These are phyloP conservation scores for Rhizophora apiculata DNA, from an alignment of 345 rosid species.

Conservation along the genomic window DNA sequence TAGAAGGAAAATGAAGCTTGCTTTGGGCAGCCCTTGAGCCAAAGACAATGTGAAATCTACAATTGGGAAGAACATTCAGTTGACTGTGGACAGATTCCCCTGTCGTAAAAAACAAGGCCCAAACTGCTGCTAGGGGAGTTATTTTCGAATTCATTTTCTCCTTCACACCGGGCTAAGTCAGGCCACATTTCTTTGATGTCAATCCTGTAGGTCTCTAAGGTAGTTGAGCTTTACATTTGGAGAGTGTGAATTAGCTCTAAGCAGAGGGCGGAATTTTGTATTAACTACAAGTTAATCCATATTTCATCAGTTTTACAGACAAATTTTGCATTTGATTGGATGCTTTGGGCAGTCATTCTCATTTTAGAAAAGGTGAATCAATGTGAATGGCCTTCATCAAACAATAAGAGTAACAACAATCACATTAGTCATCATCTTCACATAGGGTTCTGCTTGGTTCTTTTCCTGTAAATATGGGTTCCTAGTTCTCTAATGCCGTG, in stretches of 20 bases:
- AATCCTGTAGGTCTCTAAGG: constrained; percentile 27
- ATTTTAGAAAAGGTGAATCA: too few relatives aligned
- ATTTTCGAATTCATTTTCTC: constrained; percentile 2
- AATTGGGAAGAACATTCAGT: constrained; percentile 10
- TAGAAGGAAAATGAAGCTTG: constrained; percentile 29
- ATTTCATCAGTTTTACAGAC: too few relatives aligned
- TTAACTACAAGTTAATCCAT: constrained; percentile 17
- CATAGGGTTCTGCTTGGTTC: too few relatives aligned
- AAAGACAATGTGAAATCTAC: neutral
- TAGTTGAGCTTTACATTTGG: constrained; percentile 27
- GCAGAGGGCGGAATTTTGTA: constrained; percentile 39
- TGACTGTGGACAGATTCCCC: constrained; percentile 24
- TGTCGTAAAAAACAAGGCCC: constrained; percentile 35
- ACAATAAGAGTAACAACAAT: too few relatives aligned
- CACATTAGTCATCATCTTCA: too few relatives aligned
- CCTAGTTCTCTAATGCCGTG: too few relatives aligned
- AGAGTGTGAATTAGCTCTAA: constrained; percentile 34
- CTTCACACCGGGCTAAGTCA: constrained; percentile 16
- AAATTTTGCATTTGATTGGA: too few relatives aligned
- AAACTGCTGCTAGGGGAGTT: constrained; percentile 27
- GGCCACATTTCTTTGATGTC: constrained; percentile 22
- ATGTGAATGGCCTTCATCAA: too few relatives aligned
- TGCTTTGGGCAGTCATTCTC: too few relatives aligned
- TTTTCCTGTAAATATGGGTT: too few relatives aligned
- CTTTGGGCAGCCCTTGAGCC: constrained; percentile 18